A percentile compares a stretch with the other conserved stretches of the same genome.
Evolutionary conservation across 2,329 filamentous ascomycete species (phyloP).

Genomic region (Cercospora sojina): DNA sequence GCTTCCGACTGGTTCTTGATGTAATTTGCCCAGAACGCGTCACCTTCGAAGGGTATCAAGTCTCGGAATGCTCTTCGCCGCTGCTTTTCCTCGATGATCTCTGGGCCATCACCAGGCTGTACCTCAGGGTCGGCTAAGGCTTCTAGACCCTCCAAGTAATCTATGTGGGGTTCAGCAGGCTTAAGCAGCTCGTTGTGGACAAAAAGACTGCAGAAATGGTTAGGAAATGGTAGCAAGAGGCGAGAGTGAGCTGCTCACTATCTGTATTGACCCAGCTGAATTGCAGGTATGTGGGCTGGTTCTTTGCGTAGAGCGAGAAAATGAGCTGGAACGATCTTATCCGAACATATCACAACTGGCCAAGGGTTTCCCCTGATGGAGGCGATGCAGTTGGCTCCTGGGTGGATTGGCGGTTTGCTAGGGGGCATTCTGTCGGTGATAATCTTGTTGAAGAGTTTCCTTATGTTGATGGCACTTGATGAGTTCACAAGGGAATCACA

Average conservation of each 20-base stretch:
- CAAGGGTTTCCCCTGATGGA: constrained; percentile 18
- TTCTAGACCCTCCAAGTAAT: constrained; percentile 17
- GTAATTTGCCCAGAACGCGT: constrained; percentile 19
- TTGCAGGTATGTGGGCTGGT: constrained; percentile 19
- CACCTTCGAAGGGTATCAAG: constrained; percentile 3
- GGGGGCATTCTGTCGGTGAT: not conserved
- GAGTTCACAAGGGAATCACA: no score
- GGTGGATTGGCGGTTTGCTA: not conserved
- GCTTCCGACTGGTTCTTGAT: constrained; percentile 12
- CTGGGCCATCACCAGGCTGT: constrained; percentile 6
- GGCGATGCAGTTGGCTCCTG: constrained; percentile 22
- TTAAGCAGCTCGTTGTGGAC: constrained; percentile 14
- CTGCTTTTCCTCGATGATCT: constrained; percentile 10
- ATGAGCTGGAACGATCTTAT: constrained; percentile 9
- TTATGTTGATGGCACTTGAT: no score
- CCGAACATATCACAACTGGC: constrained; percentile 29
- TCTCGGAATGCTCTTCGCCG: constrained; percentile 19
- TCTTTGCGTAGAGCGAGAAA: constrained; percentile 16
- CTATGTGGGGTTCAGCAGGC: constrained; percentile 16
- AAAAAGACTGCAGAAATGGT: constrained; percentile 23
- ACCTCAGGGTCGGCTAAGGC: constrained; percentile 4
- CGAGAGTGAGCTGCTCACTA: constrained; percentile 21
- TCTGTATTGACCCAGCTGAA: constrained; percentile 27
- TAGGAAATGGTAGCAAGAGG: not conserved
- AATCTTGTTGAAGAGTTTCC: no score